Conservation (phyloP, 768 basidiomycete species). For the Suillus spraguei region DNA sequence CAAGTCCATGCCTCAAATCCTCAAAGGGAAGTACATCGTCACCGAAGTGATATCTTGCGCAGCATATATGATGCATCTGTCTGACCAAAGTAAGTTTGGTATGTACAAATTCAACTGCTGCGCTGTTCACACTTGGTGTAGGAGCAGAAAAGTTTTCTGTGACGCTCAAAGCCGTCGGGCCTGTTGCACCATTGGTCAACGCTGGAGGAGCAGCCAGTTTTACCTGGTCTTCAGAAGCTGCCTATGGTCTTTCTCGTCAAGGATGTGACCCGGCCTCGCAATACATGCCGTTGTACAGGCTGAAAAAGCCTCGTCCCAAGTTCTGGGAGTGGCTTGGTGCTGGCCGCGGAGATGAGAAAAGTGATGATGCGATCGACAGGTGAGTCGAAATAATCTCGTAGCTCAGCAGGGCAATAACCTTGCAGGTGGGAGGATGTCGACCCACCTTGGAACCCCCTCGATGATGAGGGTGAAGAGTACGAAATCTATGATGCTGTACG, state of each 20-base stretch:
- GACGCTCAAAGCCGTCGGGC: neutral
- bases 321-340: conserved; percentile 11
- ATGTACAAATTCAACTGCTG: neutral
- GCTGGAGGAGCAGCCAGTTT: neutral
- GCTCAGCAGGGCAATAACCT: neutral
- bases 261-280: neutral
- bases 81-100: neutral
- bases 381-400: neutral
- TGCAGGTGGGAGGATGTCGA: neutral
- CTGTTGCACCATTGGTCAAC: neutral
- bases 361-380: neutral
- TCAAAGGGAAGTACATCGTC: neutral
- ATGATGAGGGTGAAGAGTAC: neutral
- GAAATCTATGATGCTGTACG: neutral
- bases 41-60: neutral
- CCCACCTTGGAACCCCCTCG: neutral
- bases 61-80: neutral
- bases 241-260: neutral
- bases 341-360: conserved; percentile 1
- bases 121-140: neutral
- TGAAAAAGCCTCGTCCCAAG: neutral
- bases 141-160: neutral
- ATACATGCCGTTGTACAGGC: neutral
- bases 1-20: neutral
- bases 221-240: neutral